Conservation (phyloP, 1,139 yeast species). For the Blastobotrys arbuscula region DNA sequence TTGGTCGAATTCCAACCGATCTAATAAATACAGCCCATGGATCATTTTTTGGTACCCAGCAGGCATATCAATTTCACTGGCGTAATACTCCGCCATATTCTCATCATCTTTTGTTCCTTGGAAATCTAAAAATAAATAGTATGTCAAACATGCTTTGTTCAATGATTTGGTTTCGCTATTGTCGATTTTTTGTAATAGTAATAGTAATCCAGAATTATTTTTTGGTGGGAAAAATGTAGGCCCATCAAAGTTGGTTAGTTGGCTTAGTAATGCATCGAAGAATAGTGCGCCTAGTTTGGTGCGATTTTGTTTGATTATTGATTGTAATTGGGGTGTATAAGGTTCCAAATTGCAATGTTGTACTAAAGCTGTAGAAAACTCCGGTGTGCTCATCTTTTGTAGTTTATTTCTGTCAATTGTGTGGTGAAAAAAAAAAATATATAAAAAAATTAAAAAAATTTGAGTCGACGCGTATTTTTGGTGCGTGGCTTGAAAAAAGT, state of each 20-base stretch:
- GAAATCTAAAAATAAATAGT: conserved; percentile 30
- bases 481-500: no score
- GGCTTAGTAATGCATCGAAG: conserved; percentile 26
- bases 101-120: conserved; percentile 16
- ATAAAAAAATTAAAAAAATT: no score
- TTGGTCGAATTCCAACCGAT: conserved; percentile 18
- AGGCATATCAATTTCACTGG: conserved; percentile 27
- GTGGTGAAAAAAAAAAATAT: background rate
- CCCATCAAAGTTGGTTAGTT: conserved; percentile 18
- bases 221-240: conserved; percentile 25
- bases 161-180: conserved; percentile 14
- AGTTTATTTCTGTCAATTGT: no score
- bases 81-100: conserved; percentile 29
- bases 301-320: conserved; percentile 11
- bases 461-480: no score
- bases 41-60: conserved; percentile 23
- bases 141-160: conserved; percentile 24
- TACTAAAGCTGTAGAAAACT: conserved; percentile 28
- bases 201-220: conserved; percentile 18
- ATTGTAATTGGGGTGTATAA: conserved; percentile 16
- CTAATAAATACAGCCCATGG: conserved; percentile 26
- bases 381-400: conserved; percentile 1
- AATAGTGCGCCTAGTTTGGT: conserved; percentile 19
- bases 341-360: conserved; percentile 17
- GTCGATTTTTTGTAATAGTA: conserved; percentile 24